phyloP scores from a whole-genome alignment of 192 early-diverging fungal species.

The Glomus cerebriforme region DNA sequence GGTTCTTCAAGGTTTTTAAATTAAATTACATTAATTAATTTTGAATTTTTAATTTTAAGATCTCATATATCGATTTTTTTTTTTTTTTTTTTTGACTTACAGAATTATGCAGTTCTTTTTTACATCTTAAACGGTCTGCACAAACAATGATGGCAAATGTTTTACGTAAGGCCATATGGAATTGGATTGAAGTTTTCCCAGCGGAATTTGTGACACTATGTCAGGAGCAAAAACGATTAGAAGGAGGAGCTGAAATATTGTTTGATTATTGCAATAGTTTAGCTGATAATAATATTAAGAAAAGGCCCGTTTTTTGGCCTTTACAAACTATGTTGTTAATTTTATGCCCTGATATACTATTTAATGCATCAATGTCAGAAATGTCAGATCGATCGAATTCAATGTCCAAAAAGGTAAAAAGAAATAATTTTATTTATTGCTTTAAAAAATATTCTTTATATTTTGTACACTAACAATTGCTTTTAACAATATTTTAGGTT shows the following conservation, averaged over 20 bases:
- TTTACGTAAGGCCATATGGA: constrained; percentile 85
- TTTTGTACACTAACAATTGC: neutral
- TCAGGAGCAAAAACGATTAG: constrained; percentile 57
- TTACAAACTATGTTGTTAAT: constrained; percentile 82
- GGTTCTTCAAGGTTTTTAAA: constrained; percentile 59
- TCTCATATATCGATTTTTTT: neutral
- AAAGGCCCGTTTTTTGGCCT: constrained; percentile 81
- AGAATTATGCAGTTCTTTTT: constrained; percentile 55
- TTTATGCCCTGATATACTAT: constrained; percentile 82
- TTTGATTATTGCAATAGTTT: constrained; percentile 71
- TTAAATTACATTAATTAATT: neutral
- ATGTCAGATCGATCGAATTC: constrained; percentile 6
- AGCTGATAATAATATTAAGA: constrained; percentile 62
- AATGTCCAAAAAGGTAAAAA: constrained; percentile 14
- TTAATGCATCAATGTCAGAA: constrained; percentile 55
- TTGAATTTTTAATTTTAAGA: neutral
- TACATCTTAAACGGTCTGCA: constrained; percentile 64
- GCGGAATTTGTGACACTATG: constrained; percentile 81
- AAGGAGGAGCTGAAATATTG: constrained; percentile 72
- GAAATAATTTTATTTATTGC: neutral
- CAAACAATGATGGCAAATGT: constrained; percentile 77
- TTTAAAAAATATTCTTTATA: neutral
- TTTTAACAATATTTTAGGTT: constrained; percentile 34
- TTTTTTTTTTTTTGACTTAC: constrained; percentile 7
- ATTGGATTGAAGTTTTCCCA: constrained; percentile 88